Evolutionary conservation across 306 rosid species (phyloP).

Genomic region (Canavalia gladiata): DNA sequence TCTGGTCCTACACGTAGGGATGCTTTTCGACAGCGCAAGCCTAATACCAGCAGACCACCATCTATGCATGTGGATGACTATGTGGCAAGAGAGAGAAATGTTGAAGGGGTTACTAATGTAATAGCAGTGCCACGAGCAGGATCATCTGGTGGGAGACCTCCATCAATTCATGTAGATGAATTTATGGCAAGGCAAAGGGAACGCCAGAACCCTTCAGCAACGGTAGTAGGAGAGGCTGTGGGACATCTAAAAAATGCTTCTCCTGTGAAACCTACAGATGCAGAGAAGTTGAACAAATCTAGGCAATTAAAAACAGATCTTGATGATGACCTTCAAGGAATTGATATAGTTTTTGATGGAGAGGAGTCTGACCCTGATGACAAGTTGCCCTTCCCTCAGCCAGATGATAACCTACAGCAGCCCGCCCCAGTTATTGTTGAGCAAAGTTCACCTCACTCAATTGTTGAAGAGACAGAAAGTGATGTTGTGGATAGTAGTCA

Average conservation of each 20-base stretch:
- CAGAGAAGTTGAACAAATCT: slow-evolving; percentile 79
- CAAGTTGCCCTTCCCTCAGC: slow-evolving; percentile 92
- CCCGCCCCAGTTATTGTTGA: slow-evolving; percentile 73
- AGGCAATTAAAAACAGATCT: slow-evolving; percentile 84
- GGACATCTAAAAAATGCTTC: slow-evolving; percentile 69
- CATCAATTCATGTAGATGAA: slow-evolving; percentile 98
- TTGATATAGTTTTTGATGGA: slow-evolving; percentile 94
- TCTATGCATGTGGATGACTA: slow-evolving; percentile 99
- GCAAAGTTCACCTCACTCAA: slow-evolving; percentile 93
- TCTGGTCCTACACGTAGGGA: slow-evolving; percentile 96
- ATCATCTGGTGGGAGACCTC: slow-evolving; percentile 95
- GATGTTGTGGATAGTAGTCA: slow-evolving; percentile 75
- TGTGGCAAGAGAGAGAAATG: slow-evolving; percentile 94
- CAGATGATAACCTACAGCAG: slow-evolving; percentile 86
- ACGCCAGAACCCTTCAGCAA: slow-evolving; percentile 82
- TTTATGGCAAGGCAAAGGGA: slow-evolving; percentile 99
- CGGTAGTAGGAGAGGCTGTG: slow-evolving; percentile 77
- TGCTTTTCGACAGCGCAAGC: slow-evolving; percentile 96
- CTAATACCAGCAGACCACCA: slow-evolving; percentile 99
- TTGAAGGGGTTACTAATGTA: slow-evolving; percentile 80
- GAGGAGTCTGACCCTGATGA: slow-evolving; percentile 97
- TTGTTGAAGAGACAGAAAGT: slow-evolving; percentile 96
- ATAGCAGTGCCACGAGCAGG: slow-evolving; percentile 87
- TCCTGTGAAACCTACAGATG: slow-evolving; percentile 59
- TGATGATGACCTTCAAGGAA: slow-evolving; percentile 96